Evolutionary conservation across 805 yeast species (phyloP).

Genomic region (Grigorovia yakushimaensis): DNA sequence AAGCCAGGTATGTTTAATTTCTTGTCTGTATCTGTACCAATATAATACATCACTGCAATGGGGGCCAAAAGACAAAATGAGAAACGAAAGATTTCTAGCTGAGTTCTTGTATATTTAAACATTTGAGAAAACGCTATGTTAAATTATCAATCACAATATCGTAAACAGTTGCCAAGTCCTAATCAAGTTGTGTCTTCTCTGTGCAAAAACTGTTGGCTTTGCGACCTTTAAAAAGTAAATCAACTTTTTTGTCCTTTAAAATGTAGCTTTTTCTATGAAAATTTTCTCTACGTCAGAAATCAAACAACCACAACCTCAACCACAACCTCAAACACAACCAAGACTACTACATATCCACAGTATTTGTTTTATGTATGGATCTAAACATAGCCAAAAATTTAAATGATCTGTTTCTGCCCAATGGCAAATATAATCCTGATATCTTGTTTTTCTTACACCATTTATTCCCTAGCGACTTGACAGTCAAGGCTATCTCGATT

Average conservation of each 20-base stretch:
- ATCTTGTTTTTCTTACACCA: conserved; percentile 25
- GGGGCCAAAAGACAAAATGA: conserved; percentile 82
- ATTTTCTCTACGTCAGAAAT: too few species aligned
- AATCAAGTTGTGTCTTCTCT: too few species aligned
- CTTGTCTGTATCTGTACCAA: conserved; percentile 81
- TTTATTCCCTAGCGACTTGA: conserved; percentile 25
- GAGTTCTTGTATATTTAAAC: conserved; percentile 37
- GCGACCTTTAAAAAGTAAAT: too few species aligned
- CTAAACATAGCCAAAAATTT: neutral
- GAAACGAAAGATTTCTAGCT: conserved; percentile 50
- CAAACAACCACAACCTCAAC: too few species aligned
- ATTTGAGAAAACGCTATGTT: neutral
- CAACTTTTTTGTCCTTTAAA: too few species aligned
- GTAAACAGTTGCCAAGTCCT: too few species aligned
- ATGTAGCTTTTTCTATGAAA: too few species aligned
- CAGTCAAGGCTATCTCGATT: conserved; percentile 27
- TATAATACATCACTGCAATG: conserved; percentile 84
- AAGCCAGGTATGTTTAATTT: conserved; percentile 88
- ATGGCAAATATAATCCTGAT: conserved; percentile 12
- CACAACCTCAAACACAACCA: too few species aligned
- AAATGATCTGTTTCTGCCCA: neutral
- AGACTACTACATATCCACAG: too few species aligned
- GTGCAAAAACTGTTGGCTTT: too few species aligned
- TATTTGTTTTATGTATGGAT: too few species aligned
- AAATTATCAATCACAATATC: too few species aligned